Base-by-base conservation (phyloP, 2,329 filamentous ascomycete genomes). In the Talaromyces verruculosus region DNA sequence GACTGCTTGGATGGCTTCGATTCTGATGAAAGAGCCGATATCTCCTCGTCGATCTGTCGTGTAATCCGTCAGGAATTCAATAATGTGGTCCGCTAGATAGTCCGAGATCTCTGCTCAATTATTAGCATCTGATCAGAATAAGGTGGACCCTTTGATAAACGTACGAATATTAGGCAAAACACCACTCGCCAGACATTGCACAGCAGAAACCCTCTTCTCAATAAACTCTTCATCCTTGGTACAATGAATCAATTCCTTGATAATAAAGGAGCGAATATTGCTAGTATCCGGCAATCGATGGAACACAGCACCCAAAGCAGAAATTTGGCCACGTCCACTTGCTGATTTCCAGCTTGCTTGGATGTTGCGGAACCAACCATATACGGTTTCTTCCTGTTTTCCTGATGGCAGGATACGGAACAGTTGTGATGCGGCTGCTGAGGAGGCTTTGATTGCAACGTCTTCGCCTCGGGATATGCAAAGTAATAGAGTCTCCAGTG, bases 1-100 rank as follows among this genome's bases (percentile, higher is more conserved):
- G 1, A 92, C 82, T 2, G 87, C 87, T 67, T 86, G 84, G 13
- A 97, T 84, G 28, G 92, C 93, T 76, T 93, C 90, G 5, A 94
- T 81, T 3, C 95, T 86, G 3, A 96, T 90, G 62, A 93, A 86
- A 0, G 93, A 96, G 5, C 95, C 95, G 59, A 98, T 85, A 73
- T 99, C 95, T 17, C 95, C 95, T 65, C 93, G 85, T 15, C 93
- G 89, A 70, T 92, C 94, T 3, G 92, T 93, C 0, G 92, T 96
- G 73, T 98, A 98, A 75, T 99, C 93, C 69, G 94, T 90, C 33
- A 99, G 79, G 43, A 80, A 81, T 1, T 65, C 64, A 2, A 76
- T 65, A 28, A 82, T 70, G 61, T 75, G 71, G 7, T 68, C 68
- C 19, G 71, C 67, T 61, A 80, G 67, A 33, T 62, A 64, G 61